A percentile compares a stretch with the other conserved stretches of the same genome.
phyloP scores from a whole-genome alignment of 2,329 filamentous ascomycete species.

The Pezicula rhizophila region DNA sequence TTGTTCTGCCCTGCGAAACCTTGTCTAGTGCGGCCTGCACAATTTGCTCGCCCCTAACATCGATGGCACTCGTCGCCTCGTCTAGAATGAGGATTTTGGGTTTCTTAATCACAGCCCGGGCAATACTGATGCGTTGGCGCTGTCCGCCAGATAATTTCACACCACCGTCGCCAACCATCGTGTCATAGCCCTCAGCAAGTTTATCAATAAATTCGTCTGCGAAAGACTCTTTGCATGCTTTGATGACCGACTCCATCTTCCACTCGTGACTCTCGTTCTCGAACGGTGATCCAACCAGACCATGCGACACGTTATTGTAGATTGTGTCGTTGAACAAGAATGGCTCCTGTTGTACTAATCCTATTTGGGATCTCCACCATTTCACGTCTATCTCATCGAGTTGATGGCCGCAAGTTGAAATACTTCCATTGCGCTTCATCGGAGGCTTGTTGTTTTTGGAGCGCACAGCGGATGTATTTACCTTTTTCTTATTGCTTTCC shows the following conservation, averaged over 20 bases:
- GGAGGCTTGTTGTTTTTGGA: too few species aligned
- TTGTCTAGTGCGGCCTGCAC: slow-evolving; percentile 49
- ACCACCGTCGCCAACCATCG: slow-evolving; percentile 67
- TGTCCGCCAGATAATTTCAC: slow-evolving; percentile 75
- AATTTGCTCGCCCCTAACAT: slow-evolving; percentile 41
- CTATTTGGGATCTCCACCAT: slow-evolving; percentile 39
- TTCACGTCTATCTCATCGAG: slow-evolving; percentile 18
- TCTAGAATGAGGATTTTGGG: slow-evolving; percentile 67
- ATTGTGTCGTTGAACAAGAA: slow-evolving; percentile 46
- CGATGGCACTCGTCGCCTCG: slow-evolving; percentile 45
- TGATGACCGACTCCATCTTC: slow-evolving; percentile 17
- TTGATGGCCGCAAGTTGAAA: too few species aligned
- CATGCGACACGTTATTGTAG: slow-evolving; percentile 12
- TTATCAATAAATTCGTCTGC: slow-evolving; percentile 49
- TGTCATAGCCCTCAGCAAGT: slow-evolving; percentile 57
- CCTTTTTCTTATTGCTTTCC: slow-evolving; percentile 12
- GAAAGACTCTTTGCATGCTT: slow-evolving; percentile 49
- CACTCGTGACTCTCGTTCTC: slow-evolving; percentile 7
- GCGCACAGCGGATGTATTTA: too few species aligned
- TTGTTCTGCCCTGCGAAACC: slow-evolving; percentile 52
- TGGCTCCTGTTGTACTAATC: slow-evolving; percentile 50
- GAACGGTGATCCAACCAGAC: slow-evolving; percentile 14
- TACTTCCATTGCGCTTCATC: too few species aligned
- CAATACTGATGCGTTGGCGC: slow-evolving; percentile 69
- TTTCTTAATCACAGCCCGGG: slow-evolving; percentile 62